Conservation (phyloP, 2,329 filamentous ascomycete genomes). For the Bipolaris gigantea region DNA sequence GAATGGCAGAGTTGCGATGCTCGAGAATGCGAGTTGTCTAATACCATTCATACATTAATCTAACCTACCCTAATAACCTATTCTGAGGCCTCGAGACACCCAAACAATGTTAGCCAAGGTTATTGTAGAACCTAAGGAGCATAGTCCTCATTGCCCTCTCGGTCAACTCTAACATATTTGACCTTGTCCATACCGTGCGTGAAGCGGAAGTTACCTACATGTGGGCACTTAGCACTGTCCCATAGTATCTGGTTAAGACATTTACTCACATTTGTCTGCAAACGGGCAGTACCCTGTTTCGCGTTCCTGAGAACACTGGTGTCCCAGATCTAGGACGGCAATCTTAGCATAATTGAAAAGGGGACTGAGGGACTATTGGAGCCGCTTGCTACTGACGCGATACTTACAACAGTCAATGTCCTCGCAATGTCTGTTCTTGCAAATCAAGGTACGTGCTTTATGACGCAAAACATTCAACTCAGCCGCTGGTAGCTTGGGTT, state of each 20-base stretch:
- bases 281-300: constrained; percentile 45
- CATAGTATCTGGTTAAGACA: not conserved
- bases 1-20: not conserved
- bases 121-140: constrained; percentile 2
- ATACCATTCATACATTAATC: not conserved
- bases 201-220: constrained; percentile 34
- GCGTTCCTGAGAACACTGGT: constrained; percentile 44
- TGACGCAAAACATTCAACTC: constrained; percentile 48
- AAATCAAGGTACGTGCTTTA: constrained; percentile 47
- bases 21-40: not conserved
- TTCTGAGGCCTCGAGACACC: not conserved
- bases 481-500: constrained; percentile 41
- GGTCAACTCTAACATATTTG: constrained; percentile 31
- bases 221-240: not conserved
- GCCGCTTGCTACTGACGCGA: not conserved
- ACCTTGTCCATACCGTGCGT: constrained; percentile 48
- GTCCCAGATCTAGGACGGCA: constrained; percentile 40
- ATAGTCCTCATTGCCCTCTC: constrained; percentile 26
- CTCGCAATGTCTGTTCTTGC: constrained; percentile 44
- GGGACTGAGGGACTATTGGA: not conserved
- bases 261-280: constrained; percentile 33
- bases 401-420: constrained; percentile 48
- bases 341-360: constrained; percentile 5
- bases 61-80: not conserved
- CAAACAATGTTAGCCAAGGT: not conserved